A percentile compares a stretch with the other conserved stretches of the same genome.
Conservation (phyloP, 1,139 yeast genomes). For the Diutina neorugosa region DNA sequence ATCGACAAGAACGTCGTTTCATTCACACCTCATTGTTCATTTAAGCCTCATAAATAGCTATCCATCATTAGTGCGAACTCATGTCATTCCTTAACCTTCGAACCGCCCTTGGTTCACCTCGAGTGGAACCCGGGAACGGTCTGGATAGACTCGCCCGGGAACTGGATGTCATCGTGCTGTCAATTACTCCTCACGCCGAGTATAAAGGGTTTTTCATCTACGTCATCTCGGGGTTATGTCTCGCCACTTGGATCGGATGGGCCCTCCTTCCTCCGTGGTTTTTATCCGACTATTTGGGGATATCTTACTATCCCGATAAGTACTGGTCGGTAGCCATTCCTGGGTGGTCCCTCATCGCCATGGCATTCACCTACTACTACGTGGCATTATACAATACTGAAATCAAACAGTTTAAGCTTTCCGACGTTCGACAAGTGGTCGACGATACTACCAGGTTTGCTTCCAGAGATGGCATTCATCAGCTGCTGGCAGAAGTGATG, state of each 20-base stretch:
- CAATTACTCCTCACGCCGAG: conserved; percentile 60
- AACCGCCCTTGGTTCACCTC: neutral
- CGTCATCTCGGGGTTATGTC: conserved; percentile 41
- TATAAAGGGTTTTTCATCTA: conserved; percentile 76
- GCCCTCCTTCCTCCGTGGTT: conserved; percentile 48
- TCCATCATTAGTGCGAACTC: neutral
- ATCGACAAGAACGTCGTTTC: no score
- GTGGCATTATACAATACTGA: conserved; percentile 66
- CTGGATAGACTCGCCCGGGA: conserved; percentile 55
- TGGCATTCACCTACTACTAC: conserved; percentile 63
- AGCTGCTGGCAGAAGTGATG: conserved; percentile 71
- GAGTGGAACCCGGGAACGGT: neutral
- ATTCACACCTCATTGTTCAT: no score
- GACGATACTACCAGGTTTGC: conserved; percentile 56
- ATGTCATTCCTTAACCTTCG: neutral
- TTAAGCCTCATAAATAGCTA: no score
- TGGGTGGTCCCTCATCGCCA: conserved; percentile 49
- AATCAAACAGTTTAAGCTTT: conserved; percentile 45
- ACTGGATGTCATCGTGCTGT: conserved; percentile 66
- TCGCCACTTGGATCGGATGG: conserved; percentile 55
- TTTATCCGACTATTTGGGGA: conserved; percentile 36
- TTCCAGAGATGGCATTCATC: conserved; percentile 22
- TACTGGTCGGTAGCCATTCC: conserved; percentile 86
- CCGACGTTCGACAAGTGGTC: conserved; percentile 50
- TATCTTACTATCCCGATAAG: conserved; percentile 69